Conservation (phyloP, 371 early-diverging fungal species). For the Syncephalastrum racemosum region DNA sequence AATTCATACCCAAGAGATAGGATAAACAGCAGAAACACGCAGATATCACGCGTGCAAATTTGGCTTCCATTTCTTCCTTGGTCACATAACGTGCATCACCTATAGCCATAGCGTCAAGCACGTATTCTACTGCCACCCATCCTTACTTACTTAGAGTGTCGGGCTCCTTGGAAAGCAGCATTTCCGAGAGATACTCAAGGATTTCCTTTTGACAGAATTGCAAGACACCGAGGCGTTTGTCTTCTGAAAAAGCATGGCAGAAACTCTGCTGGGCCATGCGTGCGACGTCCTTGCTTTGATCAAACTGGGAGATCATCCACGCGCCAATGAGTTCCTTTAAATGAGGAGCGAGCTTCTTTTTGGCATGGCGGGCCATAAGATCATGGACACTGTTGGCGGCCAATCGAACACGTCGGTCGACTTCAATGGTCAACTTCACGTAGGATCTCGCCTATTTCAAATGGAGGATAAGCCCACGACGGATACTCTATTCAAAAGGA, state of each 20-base stretch:
- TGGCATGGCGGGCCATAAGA: constrained; percentile 51
- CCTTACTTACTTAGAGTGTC: constrained; percentile 57
- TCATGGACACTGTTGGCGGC: constrained; percentile 54
- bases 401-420: constrained; percentile 63
- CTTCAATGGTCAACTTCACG: constrained; percentile 58
- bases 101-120: constrained; percentile 10
- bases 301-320: constrained; percentile 64
- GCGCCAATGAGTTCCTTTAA: constrained; percentile 61
- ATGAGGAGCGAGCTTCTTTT: constrained; percentile 62
- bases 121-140: neutral
- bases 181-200: constrained; percentile 55
- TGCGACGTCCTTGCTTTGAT: constrained; percentile 61
- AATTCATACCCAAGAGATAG: constrained; percentile 48
- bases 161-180: constrained; percentile 55
- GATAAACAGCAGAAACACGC: constrained; percentile 52
- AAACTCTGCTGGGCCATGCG: constrained; percentile 29
- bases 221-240: constrained; percentile 54
- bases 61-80: constrained; percentile 62
- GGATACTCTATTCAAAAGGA: no score
- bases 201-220: constrained; percentile 63
- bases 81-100: constrained; percentile 65
- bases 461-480: constrained; percentile 9
- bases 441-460: constrained; percentile 45
- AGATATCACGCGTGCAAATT: constrained; percentile 60
- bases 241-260: constrained; percentile 55